Conservation (phyloP, 495 filamentous ascomycete species). For the Aspergillus saccharolyticus region DNA sequence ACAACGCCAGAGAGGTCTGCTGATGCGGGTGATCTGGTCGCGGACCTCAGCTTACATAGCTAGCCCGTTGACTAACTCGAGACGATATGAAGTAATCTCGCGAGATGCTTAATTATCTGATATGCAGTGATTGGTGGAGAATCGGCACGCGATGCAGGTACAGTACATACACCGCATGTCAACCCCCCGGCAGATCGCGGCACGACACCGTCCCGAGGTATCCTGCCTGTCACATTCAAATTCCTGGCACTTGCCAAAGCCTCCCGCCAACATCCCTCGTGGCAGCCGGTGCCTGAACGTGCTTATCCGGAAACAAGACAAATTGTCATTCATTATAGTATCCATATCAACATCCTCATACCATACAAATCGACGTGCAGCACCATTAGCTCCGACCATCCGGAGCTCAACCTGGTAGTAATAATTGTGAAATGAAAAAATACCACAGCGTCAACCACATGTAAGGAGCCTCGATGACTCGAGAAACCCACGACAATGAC, state of each 20-base stretch:
- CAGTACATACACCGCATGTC: too few species aligned
- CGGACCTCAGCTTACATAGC: too few species aligned
- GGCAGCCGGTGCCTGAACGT: not conserved
- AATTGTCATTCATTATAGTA: constrained; percentile 17
- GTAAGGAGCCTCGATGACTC: not conserved
- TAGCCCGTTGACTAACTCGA: too few species aligned
- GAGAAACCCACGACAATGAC: not conserved
- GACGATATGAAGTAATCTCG: too few species aligned
- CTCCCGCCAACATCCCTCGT: not conserved
- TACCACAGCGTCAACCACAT: not conserved
- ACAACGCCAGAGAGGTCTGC: too few species aligned
- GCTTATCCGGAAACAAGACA: constrained; percentile 1
- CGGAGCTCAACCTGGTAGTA: constrained; percentile 5
- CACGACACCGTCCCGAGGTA: not conserved
- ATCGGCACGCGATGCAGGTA: not conserved
- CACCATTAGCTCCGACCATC: constrained; percentile 5
- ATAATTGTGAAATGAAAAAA: constrained; percentile 5
- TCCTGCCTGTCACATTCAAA: not conserved
- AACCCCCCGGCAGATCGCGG: not conserved
- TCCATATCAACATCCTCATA: constrained; percentile 26
- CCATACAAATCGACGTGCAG: constrained; percentile 12
- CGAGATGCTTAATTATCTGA: not conserved
- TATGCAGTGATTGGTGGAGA: not conserved
- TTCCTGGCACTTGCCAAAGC: not conserved
- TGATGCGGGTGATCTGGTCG: too few species aligned